Evolutionary conservation across 2,329 filamentous ascomycete genomes (phyloP), one percentile per base, ranked within the genome.

Genomic region (Pyrenophora tritici-repentis): DNA sequence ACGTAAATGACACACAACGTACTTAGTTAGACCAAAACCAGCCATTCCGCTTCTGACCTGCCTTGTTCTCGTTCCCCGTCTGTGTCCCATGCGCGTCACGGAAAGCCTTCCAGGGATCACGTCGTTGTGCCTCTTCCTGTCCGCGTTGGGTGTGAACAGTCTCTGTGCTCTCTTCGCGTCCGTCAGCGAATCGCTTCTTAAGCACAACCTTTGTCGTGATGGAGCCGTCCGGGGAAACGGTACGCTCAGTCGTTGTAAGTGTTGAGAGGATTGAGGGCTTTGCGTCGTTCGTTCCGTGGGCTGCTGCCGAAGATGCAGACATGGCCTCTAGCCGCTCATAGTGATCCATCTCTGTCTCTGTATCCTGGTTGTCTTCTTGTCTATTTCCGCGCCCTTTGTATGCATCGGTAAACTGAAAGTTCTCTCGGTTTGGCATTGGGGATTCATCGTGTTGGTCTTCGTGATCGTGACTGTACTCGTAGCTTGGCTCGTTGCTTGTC

Each of bases 161-260:
- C 58, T 85, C 81, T 7, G 80, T 78, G 29, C 71, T 82, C 65
- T 86, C 83, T 62, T 86, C 84, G 3, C 78, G 75, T 0, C 84
- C 84, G 71, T 86, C 83, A 1, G 80, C 74, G 60, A 85, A 87
- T 2, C 81, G 76, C 61, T 81, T 82, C 55, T 82, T 86, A 13
- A 83, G 71, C 8, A 84, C 73, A 1, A 79, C 78, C 58, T 81
- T 84, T 0, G 81, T 86, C 7, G 81, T 80, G 2, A 85, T 71
- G 0, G 80, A 81, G 10, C 84, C 84, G 63, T 86, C 83, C 0
- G 81, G 75, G 2, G 80, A 72, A 2, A 78, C 79, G 3, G 75
- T 79, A 3, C 81, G 80, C 55, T 84, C 78, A 2, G 82, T 86
- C 0, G 78, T 83, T 1, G 81, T 85, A 35, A 83, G 70, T 1